Conservation (phyloP, 2,329 filamentous ascomycete genomes). For the Orbilia ellipsospora region DNA sequence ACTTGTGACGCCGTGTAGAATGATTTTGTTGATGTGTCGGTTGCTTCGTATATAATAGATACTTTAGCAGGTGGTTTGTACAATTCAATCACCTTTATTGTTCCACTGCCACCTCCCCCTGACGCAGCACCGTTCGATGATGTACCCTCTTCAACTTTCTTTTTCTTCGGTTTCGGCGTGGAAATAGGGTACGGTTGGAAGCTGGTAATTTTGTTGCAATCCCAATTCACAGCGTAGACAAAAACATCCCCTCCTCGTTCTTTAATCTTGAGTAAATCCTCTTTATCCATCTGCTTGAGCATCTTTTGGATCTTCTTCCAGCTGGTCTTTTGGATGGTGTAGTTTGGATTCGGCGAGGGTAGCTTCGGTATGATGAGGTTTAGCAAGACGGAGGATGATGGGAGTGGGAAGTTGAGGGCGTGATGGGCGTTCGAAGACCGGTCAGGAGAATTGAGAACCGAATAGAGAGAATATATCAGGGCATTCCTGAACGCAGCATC, state of each 20-base stretch:
- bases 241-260: slow-evolving; percentile 73
- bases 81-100: slow-evolving; percentile 58
- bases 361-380: slow-evolving; percentile 75
- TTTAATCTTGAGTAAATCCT: slow-evolving; percentile 72
- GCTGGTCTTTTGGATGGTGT: slow-evolving; percentile 73
- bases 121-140: slow-evolving; percentile 12
- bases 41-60: slow-evolving; percentile 37
- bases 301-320: slow-evolving; percentile 78
- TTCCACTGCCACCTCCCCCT: slow-evolving; percentile 23
- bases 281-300: slow-evolving; percentile 75
- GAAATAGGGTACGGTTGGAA: slow-evolving; percentile 74
- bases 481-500: slow-evolving; percentile 74
- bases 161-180: slow-evolving; percentile 60
- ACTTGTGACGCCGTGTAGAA: slow-evolving; percentile 72
- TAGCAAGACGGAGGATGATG: slow-evolving; percentile 73
- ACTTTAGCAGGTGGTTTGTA: slow-evolving; percentile 57
- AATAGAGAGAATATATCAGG: slow-evolving; percentile 72
- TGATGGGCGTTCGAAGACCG: slow-evolving; percentile 58
- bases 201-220: slow-evolving; percentile 66
- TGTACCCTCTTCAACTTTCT: slow-evolving; percentile 60
- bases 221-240: slow-evolving; percentile 74
- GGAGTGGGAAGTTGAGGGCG: slow-evolving; percentile 71
- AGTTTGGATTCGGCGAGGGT: slow-evolving; percentile 65
- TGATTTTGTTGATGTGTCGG: slow-evolving; percentile 62
- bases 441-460: slow-evolving; percentile 67